Evolutionary conservation across 805 yeast genomes (phyloP).

Genomic region (Ogataea saltuana): DNA sequence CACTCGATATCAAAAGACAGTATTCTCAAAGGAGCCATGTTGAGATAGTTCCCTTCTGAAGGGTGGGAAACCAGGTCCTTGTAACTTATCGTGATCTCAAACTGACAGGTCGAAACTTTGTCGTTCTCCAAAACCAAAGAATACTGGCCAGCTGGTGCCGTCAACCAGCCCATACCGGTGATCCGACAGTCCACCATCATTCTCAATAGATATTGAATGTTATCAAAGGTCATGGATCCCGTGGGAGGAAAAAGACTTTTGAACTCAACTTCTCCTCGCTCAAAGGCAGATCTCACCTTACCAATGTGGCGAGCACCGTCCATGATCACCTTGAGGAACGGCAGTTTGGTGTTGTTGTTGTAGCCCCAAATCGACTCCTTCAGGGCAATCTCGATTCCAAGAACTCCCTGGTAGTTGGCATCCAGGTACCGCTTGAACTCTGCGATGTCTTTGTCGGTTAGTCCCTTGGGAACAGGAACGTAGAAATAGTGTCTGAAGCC

Average conservation of each 20-base stretch:
- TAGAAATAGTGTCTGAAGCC: constrained; percentile 90
- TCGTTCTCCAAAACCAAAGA: constrained; percentile 37
- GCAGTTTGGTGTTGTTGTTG: constrained; percentile 71
- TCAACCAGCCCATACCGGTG: constrained; percentile 97
- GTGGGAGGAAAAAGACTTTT: constrained; percentile 61
- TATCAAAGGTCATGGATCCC: constrained; percentile 79
- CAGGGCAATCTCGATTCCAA: constrained; percentile 59
- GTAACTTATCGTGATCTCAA: constrained; percentile 75
- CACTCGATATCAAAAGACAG: constrained; percentile 97
- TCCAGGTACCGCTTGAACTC: constrained; percentile 49
- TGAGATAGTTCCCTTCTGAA: constrained; percentile 91
- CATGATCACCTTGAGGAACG: constrained; percentile 75
- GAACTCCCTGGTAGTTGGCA: constrained; percentile 55
- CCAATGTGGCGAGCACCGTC: constrained; percentile 67
- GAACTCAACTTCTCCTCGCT: constrained; percentile 71
- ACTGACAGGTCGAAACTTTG: constrained; percentile 75
- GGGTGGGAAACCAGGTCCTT: constrained; percentile 73
- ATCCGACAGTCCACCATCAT: constrained; percentile 91
- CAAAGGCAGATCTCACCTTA: constrained; percentile 76
- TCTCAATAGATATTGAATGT: constrained; percentile 80
- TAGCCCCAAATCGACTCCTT: constrained; percentile 96
- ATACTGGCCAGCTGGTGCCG: constrained; percentile 78
- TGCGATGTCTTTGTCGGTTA: constrained; percentile 54
- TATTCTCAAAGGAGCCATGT: constrained; percentile 90
- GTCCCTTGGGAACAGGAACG: constrained; percentile 86